A percentile compares a stretch with the other conserved stretches of the same genome.
These are phyloP conservation scores for Ehretia macrophylla DNA, from an alignment of 257 asterid species.

Conservation along the genomic window DNA sequence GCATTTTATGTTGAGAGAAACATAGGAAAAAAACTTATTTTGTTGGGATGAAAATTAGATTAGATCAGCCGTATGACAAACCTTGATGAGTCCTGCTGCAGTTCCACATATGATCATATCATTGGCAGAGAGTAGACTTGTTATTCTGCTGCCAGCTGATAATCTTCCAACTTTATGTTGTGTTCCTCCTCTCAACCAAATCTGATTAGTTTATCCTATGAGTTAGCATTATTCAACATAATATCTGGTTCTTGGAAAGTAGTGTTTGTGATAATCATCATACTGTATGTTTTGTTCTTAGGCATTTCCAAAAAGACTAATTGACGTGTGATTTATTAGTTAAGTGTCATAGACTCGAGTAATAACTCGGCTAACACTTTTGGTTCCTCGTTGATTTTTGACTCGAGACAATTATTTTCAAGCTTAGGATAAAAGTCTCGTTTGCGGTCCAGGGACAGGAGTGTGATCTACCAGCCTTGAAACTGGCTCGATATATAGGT, in stretches of 20 bases:
- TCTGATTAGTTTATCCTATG: slow-evolving; percentile 11
- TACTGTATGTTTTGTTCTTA: neutral
- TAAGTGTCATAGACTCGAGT: too few species aligned
- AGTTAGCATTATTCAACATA: neutral
- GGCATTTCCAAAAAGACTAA: neutral
- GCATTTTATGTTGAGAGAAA: slow-evolving; percentile 2
- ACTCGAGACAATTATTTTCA: too few species aligned
- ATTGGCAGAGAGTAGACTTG: slow-evolving; percentile 80
- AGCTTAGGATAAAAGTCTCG: too few species aligned
- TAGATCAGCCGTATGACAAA: slow-evolving; percentile 16
- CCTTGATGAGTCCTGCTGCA: slow-evolving; percentile 84
- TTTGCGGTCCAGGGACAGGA: too few species aligned
- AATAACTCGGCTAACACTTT: too few species aligned
- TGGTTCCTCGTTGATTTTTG: too few species aligned
- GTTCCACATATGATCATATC: slow-evolving; percentile 94
- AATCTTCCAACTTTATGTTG: slow-evolving; percentile 86
- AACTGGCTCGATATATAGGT: neutral
- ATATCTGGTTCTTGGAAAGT: too few species aligned
- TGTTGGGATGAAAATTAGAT: neutral
- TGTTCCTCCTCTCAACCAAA: slow-evolving; percentile 92
- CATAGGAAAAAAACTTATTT: neutral
- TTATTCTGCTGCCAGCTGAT: slow-evolving; percentile 91
- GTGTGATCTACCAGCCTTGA: neutral
- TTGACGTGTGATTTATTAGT: too few species aligned
- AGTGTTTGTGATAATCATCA: too few species aligned